Evolutionary conservation across 176 grass and related monocot species (phyloP).

Genomic region (Triticum dicoccoides): DNA sequence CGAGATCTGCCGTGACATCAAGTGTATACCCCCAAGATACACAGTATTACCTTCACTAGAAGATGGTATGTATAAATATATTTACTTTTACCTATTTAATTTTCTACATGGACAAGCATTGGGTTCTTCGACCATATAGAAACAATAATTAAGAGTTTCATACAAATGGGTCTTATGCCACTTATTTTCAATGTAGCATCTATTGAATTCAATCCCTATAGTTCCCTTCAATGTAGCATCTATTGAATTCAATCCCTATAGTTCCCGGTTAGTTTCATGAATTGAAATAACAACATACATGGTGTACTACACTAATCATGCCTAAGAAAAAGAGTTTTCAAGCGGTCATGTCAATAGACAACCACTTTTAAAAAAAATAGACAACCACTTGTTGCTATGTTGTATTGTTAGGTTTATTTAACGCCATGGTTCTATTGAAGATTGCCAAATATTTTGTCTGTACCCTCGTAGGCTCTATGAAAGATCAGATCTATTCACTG

Average conservation of each 20-base stretch:
- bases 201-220: not conserved
- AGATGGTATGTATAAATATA: constrained; percentile 30
- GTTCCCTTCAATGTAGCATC: not conserved
- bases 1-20: constrained; percentile 33
- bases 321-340: not conserved
- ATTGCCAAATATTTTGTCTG: not conserved
- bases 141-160: not conserved
- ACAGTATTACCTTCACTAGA: constrained; percentile 35
- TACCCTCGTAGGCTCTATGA: not conserved
- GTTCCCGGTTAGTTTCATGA: not conserved
- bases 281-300: not conserved
- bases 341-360: not conserved
- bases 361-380: not conserved
- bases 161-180: not conserved
- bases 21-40: constrained; percentile 61
- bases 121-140: constrained; percentile 4
- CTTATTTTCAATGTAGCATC: not conserved
- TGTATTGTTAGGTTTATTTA: not conserved
- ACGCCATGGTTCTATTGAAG: not conserved
- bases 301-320: no score
- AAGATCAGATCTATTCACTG: not conserved
- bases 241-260: not conserved
- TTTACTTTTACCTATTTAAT: not conserved
- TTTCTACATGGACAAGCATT: not conserved
- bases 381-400: not conserved